Base-by-base conservation (phyloP, 306 rosid species). In the Rosa rugosa region DNA sequence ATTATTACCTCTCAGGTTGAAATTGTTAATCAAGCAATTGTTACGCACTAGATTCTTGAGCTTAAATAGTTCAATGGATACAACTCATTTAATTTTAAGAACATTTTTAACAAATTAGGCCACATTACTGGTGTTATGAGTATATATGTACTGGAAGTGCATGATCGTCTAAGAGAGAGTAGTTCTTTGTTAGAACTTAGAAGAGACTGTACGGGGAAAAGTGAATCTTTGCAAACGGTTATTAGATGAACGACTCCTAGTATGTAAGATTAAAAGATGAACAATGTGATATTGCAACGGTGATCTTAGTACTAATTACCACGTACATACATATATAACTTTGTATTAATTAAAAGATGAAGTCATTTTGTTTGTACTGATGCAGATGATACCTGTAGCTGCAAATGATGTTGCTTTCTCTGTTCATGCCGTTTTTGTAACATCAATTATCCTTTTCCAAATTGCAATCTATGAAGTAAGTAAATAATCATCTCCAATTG, bases 311-410 rank as follows among this genome's bases (percentile, higher is more conserved):
- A 20, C 56, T 14, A 17, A 50, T 5, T 50, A 50, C 16, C 6
- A 31, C 3, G 36, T 31, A 14, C 56, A 16, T 50, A 4, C 56
- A 49, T 14, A 49, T 13, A 31, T 46, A 46, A 3, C 18, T 17
- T 5, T 4, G 6, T 51, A 17, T 16, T 51, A 20, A 17, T 51
- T 16, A 17, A 17, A 51, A 17, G 57, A 51, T 53, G 22, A 53
- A 53, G 23, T 18, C 3, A 18, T 53, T 17, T 53, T 5, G 22
- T 16, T 53, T 53, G 59, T 53, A 16, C 57, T 17, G 69, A 81
- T 85, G 73, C 88, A 95, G 99, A 95, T 95, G 99, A 92, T 92
- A 80, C 99, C 99, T 4, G 98, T 95, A 25, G 99, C 98, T 23
- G 90, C 92, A 81, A 95, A 92, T 76, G 99, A 95, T 82, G 98